These are phyloP conservation scores for Acer saccharum DNA, from an alignment of 345 rosid species.

Conservation along the genomic window DNA sequence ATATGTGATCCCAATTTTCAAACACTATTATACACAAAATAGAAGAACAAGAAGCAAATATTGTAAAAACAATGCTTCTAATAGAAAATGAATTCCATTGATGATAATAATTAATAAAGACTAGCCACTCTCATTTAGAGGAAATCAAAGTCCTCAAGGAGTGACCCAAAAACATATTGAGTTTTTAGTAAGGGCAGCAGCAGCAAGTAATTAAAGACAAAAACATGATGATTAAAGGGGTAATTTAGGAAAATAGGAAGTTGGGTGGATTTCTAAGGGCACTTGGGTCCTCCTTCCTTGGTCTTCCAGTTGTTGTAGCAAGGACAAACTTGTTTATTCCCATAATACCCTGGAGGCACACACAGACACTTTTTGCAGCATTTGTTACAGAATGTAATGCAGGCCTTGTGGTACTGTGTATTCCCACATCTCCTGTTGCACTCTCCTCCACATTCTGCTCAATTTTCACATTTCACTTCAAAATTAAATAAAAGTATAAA, in stretches of 20 bases:
- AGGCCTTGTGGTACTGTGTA: slow-evolving; percentile 59
- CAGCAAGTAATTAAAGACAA: no score
- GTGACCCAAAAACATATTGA: slow-evolving; percentile 4
- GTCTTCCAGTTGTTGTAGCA: slow-evolving; percentile 85
- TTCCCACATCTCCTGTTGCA: slow-evolving; percentile 59
- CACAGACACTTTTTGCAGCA: slow-evolving; percentile 76
- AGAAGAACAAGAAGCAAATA: no score
- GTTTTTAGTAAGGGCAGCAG: neutral
- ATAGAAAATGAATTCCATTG: slow-evolving; percentile 19
- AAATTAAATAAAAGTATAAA: no score
- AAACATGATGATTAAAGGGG: no score
- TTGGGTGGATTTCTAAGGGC: slow-evolving; percentile 45
- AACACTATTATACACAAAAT: no score
- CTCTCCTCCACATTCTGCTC: slow-evolving; percentile 65
- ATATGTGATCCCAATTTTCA: no score
- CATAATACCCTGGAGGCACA: slow-evolving; percentile 74
- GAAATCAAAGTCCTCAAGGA: slow-evolving; percentile 20
- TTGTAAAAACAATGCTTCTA: neutral
- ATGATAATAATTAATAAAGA: slow-evolving; percentile 7
- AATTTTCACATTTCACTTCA: slow-evolving; percentile 10
- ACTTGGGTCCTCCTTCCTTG: slow-evolving; percentile 70
- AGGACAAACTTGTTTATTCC: slow-evolving; percentile 63
- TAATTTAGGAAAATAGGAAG: no score
- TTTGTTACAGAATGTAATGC: slow-evolving; percentile 67
- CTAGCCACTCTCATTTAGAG: slow-evolving; percentile 39